Base-by-base conservation (phyloP, 768 basidiomycete species). In the Leccinum fibrillosum region DNA sequence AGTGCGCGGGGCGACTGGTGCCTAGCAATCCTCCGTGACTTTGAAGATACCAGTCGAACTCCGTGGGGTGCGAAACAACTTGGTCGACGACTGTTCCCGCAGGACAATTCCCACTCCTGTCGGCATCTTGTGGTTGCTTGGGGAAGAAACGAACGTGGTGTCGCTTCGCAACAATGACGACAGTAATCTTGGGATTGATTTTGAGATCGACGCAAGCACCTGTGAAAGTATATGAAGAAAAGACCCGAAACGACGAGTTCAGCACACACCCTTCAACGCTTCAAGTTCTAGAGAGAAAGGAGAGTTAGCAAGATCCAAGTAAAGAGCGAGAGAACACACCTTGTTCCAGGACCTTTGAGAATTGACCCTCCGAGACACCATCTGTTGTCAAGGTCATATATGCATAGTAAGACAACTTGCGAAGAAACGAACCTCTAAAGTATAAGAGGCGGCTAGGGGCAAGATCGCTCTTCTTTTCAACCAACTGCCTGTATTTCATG, bases 61-160 rank as follows among this genome's bases (percentile, higher is more conserved):
- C 88, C 1, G 81, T 80, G 0, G 89, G 88, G 63, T 89, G 86
- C 0, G 81, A 80, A 45, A 91, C 83, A 4, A 83, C 85, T 2
- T 76, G 76, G 64, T 93, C 91, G 23, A 91, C 80, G 13, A 93
- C 88, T 0, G 89, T 89, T 8, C 91, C 91, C 0, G 91, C 89
- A 1, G 80, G 82, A 63, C 84, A 86, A 64, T 93, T 93, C 2
- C 85, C 86, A 56, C 83, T 87, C 53, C 76, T 78, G 62, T 92
- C 90, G 0, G 75, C 82, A 9, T 86, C 81, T 7, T 64, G 60
- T 0, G 56, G 54, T 6, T 68, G 66, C 37, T 56, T 64, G 0
- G 85, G 85, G 76, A 88, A 87, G 71, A 87, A 81, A 17, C 76
- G 76, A 32, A 76, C 75, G 5, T 76, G 74, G 28, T 76, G 74